Evolutionary conservation across 2,329 filamentous ascomycete genomes (phyloP).

Genomic region (Exophiala alcalophila): DNA sequence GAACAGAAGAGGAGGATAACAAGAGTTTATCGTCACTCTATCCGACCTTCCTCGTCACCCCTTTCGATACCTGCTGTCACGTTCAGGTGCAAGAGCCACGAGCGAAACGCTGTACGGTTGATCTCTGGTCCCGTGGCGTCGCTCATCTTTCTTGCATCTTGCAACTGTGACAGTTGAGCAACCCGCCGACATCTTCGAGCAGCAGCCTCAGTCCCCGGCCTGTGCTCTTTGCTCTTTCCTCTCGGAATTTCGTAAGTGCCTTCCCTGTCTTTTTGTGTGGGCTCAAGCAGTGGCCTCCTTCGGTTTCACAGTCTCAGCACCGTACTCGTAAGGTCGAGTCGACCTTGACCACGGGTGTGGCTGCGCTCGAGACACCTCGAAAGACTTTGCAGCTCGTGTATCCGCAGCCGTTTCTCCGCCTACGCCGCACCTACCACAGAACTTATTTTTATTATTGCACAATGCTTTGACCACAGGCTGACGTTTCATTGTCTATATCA

Average conservation of each 20-base stretch:
- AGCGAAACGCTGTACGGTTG: slow-evolving; percentile 27
- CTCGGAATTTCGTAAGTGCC: slow-evolving; percentile 16
- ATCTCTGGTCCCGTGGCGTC: slow-evolving; percentile 30
- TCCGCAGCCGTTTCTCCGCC: slow-evolving; percentile 13
- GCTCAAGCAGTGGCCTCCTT: neutral
- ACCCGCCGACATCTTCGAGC: slow-evolving; percentile 5
- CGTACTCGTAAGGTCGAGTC: too few relatives aligned
- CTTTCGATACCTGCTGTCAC: slow-evolving; percentile 4
- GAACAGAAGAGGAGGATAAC: slow-evolving; percentile 15
- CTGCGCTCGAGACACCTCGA: slow-evolving; percentile 16
- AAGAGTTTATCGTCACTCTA: slow-evolving; percentile 19
- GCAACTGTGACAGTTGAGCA: slow-evolving; percentile 4
- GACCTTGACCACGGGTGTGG: too few relatives aligned
- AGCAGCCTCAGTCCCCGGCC: slow-evolving; percentile 2
- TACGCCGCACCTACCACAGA: slow-evolving; percentile 21
- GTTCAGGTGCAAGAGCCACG: slow-evolving; percentile 1
- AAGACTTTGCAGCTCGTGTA: too few relatives aligned
- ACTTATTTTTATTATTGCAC: slow-evolving; percentile 23
- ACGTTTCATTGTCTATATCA: slow-evolving; percentile 19
- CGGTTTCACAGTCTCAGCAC: too few relatives aligned
- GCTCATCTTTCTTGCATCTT: slow-evolving; percentile 10
- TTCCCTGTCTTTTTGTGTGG: neutral
- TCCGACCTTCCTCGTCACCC: slow-evolving; percentile 5
- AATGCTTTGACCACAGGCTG: slow-evolving; percentile 21
- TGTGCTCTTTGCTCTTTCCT: slow-evolving; percentile 17